Evolutionary conservation across 2,329 filamentous ascomycete genomes (phyloP).

Genomic region (Alternaria burnsii): DNA sequence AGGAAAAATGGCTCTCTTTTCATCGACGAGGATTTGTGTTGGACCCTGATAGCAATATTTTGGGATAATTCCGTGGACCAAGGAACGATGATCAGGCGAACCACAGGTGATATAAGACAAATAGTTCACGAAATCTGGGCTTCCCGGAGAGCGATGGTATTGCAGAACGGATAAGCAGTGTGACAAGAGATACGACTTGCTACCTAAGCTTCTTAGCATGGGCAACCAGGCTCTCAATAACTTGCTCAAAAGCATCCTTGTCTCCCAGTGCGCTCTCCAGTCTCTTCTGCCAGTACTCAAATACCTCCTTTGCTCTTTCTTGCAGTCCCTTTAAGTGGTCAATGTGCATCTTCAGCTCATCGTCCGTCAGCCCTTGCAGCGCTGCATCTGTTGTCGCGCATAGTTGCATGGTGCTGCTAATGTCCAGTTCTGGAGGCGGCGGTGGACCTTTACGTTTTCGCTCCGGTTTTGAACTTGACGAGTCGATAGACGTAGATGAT

Average conservation of each 20-base stretch:
- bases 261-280: slow-evolving; percentile 89
- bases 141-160: not conserved
- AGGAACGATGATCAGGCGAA: not conserved
- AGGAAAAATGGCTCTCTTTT: not conserved
- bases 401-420: slow-evolving; percentile 78
- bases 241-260: slow-evolving; percentile 91
- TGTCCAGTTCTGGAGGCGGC: slow-evolving; percentile 77
- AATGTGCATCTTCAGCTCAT: slow-evolving; percentile 78
- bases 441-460: slow-evolving; percentile 66
- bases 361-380: slow-evolving; percentile 77
- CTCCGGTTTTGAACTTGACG: slow-evolving; percentile 49
- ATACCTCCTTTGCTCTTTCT: slow-evolving; percentile 74
- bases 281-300: slow-evolving; percentile 88
- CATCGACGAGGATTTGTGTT: not conserved
- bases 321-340: slow-evolving; percentile 73
- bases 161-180: not conserved
- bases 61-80: not conserved
- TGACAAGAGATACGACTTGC: not conserved
- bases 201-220: slow-evolving; percentile 84
- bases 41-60: not conserved
- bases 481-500: slow-evolving; percentile 51
- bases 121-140: not conserved
- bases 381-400: slow-evolving; percentile 88
- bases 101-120: not conserved
- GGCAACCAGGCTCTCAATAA: slow-evolving; percentile 95